Evolutionary conservation across 768 basidiomycete genomes (phyloP).

Genomic region (Russula griseocarnosa): DNA sequence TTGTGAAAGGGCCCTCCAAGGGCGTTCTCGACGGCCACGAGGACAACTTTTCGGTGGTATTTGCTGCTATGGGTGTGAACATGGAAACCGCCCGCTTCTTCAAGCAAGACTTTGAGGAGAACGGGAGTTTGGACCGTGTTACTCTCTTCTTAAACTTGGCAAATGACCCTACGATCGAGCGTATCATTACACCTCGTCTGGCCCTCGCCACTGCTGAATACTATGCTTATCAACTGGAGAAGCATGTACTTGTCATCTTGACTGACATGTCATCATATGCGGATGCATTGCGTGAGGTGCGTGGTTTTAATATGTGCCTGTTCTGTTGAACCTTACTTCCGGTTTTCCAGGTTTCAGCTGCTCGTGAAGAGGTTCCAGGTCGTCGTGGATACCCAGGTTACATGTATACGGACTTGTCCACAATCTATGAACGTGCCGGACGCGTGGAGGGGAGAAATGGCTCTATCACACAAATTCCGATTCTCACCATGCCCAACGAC

Average conservation of each 20-base stretch:
- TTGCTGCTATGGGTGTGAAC: conserved; percentile 99
- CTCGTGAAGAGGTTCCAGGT: conserved; percentile 98
- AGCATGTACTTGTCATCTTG: conserved; percentile 97
- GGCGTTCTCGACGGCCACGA: conserved; percentile 98
- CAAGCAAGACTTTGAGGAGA: conserved; percentile 99
- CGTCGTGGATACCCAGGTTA: conserved; percentile 98
- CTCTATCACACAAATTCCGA: conserved; percentile 99
- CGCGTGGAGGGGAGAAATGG: conserved; percentile 97
- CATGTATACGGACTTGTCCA: conserved; percentile 99
- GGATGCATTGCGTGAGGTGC: conserved; percentile 88
- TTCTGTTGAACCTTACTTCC: conserved; percentile 14
- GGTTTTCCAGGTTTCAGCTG: conserved; percentile 77
- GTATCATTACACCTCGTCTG: conserved; percentile 98
- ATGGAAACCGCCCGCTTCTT: conserved; percentile 99
- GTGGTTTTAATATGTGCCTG: conserved; percentile 34
- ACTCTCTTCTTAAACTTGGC: conserved; percentile 98
- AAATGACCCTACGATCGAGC: conserved; percentile 98
- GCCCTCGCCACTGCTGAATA: conserved; percentile 98
- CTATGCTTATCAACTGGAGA: conserved; percentile 99
- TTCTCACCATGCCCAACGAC: conserved; percentile 99
- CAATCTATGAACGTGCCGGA: conserved; percentile 98
- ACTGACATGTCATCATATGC: conserved; percentile 99
- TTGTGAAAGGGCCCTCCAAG: conserved; percentile 95
- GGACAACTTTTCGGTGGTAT: conserved; percentile 99
- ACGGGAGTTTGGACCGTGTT: conserved; percentile 94